These are phyloP conservation scores for Cadophora malorum DNA, from an alignment of 2,329 filamentous ascomycete species.

Conservation along the genomic window DNA sequence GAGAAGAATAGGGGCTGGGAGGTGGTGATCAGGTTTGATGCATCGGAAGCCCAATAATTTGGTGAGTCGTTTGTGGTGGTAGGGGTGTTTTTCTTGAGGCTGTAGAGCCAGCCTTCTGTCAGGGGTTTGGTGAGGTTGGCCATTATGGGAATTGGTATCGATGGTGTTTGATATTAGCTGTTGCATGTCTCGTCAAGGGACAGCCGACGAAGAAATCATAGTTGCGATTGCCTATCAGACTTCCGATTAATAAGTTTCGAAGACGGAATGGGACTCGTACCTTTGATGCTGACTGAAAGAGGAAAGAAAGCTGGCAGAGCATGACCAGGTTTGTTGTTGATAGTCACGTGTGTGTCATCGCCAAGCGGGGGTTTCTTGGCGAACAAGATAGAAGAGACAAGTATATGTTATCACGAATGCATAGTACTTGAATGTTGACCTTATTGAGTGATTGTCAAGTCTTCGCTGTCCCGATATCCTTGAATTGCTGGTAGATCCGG, in stretches of 20 bases:
- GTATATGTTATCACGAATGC: too few relatives aligned
- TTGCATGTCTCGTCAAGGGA: neutral
- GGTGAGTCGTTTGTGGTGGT: conserved; percentile 51
- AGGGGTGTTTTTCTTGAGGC: conserved; percentile 24
- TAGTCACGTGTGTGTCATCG: neutral
- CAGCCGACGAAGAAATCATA: neutral
- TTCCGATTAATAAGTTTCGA: neutral
- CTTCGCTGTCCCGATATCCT: neutral
- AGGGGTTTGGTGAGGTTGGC: conserved; percentile 15
- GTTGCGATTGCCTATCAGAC: neutral
- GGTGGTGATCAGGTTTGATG: conserved; percentile 55
- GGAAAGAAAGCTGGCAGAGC: neutral
- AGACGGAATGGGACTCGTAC: neutral
- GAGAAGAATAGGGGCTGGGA: conserved; percentile 55
- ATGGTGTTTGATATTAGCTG: neutral
- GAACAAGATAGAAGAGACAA: neutral
- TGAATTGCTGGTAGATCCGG: too few relatives aligned
- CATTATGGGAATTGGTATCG: neutral
- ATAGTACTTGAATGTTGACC: neutral
- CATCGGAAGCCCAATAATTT: conserved; percentile 53
- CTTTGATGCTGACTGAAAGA: neutral
- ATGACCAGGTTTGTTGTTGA: neutral
- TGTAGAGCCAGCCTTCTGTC: conserved; percentile 31
- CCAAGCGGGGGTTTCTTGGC: neutral
- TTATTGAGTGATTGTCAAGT: neutral